phyloP scores from a whole-genome alignment of 208 protist genomes.

The Trypanosomatidae sp. region DNA sequence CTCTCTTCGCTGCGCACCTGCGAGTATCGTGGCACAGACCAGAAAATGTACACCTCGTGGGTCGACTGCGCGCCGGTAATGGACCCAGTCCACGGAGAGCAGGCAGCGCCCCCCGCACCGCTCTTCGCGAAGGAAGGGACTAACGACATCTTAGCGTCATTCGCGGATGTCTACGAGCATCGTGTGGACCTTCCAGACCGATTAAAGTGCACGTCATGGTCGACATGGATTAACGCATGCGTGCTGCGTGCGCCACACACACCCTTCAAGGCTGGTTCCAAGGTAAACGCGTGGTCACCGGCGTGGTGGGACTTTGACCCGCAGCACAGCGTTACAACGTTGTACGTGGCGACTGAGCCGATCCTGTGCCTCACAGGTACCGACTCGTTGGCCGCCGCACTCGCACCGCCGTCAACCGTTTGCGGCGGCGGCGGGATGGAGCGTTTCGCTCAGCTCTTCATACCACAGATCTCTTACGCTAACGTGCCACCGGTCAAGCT shows the following conservation, averaged over 20 bases:
- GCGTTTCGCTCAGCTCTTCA: conserved; percentile 34
- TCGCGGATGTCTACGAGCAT: conserved; percentile 29
- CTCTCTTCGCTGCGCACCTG: conserved; percentile 47
- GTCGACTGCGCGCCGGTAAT: conserved; percentile 13
- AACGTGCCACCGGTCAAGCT: conserved; percentile 7
- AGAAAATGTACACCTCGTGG: conserved; percentile 38
- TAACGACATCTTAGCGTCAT: conserved; percentile 31
- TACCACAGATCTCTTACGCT: conserved; percentile 31
- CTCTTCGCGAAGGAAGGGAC: conserved; percentile 2
- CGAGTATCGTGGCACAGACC: conserved; percentile 47
- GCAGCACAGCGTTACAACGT: conserved; percentile 9
- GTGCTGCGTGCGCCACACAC: conserved; percentile 13
- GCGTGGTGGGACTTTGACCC: conserved; percentile 48
- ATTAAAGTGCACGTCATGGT: conserved; percentile 31
- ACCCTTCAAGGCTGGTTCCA: conserved; percentile 6
- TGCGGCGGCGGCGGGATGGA: conserved; percentile 26
- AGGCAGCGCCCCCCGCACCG: neutral
- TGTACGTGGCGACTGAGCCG: conserved; percentile 47
- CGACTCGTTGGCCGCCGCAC: conserved; percentile 30
- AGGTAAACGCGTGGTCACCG: conserved; percentile 31
- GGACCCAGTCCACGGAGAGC: too few species aligned
- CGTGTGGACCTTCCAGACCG: conserved; percentile 14
- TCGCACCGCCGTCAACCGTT: conserved; percentile 6
- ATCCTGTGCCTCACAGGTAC: conserved; percentile 24
- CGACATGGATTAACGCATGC: conserved; percentile 27